Evolutionary conservation across 1,284 basidiomycete genomes (phyloP).

Genomic region (Boletus smithii): DNA sequence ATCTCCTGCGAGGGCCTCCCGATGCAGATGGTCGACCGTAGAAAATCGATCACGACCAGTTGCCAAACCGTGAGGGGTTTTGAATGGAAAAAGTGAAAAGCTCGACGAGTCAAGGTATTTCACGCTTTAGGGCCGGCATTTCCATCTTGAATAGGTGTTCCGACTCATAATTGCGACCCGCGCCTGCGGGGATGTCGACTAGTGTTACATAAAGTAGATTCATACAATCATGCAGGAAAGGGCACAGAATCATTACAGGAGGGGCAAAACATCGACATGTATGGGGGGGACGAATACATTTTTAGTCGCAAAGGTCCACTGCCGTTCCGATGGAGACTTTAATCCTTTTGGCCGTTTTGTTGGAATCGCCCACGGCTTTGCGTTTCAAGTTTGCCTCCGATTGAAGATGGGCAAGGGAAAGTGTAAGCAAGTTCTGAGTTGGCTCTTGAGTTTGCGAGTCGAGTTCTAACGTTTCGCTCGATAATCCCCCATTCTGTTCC

Average conservation of each 20-base stretch:
- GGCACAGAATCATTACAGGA: not conserved
- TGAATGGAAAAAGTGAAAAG: slow-evolving; percentile 6
- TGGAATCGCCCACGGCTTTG: slow-evolving; percentile 24
- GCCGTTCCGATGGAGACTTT: slow-evolving; percentile 54
- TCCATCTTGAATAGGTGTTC: not conserved
- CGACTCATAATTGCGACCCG: too few species aligned
- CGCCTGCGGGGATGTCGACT: too few species aligned
- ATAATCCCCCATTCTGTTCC: not conserved
- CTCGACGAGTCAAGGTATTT: not conserved
- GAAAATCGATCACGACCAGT: slow-evolving; percentile 45
- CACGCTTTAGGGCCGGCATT: slow-evolving; percentile 32
- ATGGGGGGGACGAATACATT: not conserved
- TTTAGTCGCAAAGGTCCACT: slow-evolving; percentile 58
- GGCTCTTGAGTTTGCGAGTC: slow-evolving; percentile 54
- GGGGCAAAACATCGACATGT: not conserved
- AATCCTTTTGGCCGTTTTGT: slow-evolving; percentile 44
- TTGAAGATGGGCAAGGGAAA: slow-evolving; percentile 11
- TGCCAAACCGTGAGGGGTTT: slow-evolving; percentile 62
- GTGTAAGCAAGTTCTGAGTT: slow-evolving; percentile 35
- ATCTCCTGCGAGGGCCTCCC: slow-evolving; percentile 85
- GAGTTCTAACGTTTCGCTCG: slow-evolving; percentile 6
- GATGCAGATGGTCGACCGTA: slow-evolving; percentile 54
- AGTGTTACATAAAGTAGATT: too few species aligned
- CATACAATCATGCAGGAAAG: not conserved
- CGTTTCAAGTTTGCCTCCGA: slow-evolving; percentile 30